Percentiles rank a stretch among this genome's conserved stretches.
Evolutionary conservation across 371 early-diverging fungal species (phyloP).

Genomic region (Sporodiniella umbellata): DNA sequence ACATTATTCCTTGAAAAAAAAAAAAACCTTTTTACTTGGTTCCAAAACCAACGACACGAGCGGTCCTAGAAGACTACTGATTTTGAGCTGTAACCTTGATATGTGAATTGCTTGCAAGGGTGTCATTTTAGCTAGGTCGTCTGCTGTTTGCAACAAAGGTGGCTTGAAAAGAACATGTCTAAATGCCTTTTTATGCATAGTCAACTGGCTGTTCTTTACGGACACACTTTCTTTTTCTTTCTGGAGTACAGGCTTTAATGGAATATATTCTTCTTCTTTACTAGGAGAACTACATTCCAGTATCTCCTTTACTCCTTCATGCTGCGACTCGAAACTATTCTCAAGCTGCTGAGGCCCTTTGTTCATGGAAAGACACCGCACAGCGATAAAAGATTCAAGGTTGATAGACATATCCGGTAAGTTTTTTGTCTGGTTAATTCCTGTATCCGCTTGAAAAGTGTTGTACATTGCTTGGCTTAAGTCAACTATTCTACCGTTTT

Average conservation of each 20-base stretch:
- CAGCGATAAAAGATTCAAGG: neutral
- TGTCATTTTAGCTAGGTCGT: slow-evolving; percentile 33
- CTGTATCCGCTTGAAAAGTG: neutral
- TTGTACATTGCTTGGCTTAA: slow-evolving; percentile 7
- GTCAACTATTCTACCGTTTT: slow-evolving; percentile 14
- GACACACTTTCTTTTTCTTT: neutral
- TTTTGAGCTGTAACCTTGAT: slow-evolving; percentile 32
- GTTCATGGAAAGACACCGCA: neutral
- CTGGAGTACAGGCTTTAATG: neutral
- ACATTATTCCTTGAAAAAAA: too few relatives aligned
- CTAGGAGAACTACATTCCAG: neutral
- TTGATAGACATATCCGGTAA: neutral
- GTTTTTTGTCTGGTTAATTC: neutral
- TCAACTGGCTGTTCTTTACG: slow-evolving; percentile 3
- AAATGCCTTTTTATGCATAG: slow-evolving; percentile 16
- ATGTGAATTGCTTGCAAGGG: slow-evolving; percentile 40
- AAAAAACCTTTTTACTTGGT: slow-evolving; percentile 40
- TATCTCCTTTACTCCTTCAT: neutral
- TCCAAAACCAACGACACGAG: slow-evolving; percentile 10
- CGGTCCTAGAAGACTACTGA: slow-evolving; percentile 27
- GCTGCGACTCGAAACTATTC: neutral
- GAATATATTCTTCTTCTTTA: neutral
- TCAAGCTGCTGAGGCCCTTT: neutral
- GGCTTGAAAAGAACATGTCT: slow-evolving; percentile 18
- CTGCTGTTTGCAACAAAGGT: slow-evolving; percentile 25